A percentile compares a stretch with the other conserved stretches of the same genome.
These are phyloP conservation scores for Cytospora piceicola DNA, from an alignment of 2,329 filamentous ascomycete species.

Conservation along the genomic window DNA sequence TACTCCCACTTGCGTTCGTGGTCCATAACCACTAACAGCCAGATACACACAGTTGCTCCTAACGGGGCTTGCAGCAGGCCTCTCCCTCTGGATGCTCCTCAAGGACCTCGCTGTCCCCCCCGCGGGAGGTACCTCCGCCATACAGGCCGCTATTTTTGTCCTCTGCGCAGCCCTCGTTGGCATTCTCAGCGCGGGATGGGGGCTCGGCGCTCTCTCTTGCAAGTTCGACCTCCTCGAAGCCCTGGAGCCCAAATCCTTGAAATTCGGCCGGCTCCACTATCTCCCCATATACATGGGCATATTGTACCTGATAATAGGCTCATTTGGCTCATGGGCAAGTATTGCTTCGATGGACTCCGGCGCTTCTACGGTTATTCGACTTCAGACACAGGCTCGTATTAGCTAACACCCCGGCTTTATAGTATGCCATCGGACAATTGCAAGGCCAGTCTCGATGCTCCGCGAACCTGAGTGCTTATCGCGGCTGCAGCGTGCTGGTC, in stretches of 20 bases:
- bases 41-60: background rate
- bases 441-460: background rate
- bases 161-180: background rate
- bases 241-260: background rate
- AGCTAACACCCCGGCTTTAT: background rate
- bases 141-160: background rate
- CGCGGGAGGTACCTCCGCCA: background rate
- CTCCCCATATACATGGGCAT: background rate
- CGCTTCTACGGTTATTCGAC: background rate
- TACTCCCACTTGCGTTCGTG: no score
- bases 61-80: background rate
- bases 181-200: background rate
- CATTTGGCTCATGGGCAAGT: background rate
- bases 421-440: background rate
- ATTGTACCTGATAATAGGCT: background rate
- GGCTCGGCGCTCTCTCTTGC: background rate
- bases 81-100: background rate
- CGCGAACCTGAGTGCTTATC: background rate
- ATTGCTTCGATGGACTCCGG: background rate
- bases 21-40: background rate
- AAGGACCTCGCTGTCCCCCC: background rate
- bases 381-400: background rate
- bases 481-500: background rate
- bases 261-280: background rate
- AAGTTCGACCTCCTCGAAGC: slow-evolving; percentile 3